A percentile compares a stretch with the other conserved stretches of the same genome.
Evolutionary conservation across 768 basidiomycete species (phyloP).

Genomic region (Tulasnella sp.): DNA sequence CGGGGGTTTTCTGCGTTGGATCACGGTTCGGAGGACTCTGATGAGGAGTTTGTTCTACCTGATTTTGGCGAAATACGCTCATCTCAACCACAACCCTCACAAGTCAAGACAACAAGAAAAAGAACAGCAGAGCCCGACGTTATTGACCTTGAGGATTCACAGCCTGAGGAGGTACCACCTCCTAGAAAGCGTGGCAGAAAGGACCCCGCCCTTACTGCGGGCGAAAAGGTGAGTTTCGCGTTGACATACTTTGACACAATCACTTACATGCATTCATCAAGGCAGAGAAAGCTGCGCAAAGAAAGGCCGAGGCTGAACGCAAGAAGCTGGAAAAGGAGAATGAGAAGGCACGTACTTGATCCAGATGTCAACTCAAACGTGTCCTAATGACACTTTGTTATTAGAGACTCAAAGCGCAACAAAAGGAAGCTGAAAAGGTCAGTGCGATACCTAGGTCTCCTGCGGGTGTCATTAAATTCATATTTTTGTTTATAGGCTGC

Average conservation of each 20-base stretch:
- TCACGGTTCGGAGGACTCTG: not conserved
- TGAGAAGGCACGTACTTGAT: no score
- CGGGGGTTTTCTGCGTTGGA: not conserved
- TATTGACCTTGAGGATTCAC: not conserved
- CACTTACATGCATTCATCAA: not conserved
- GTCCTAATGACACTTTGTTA: no score
- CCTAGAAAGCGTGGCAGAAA: constrained; percentile 3
- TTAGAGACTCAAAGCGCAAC: not conserved
- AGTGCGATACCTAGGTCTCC: not conserved
- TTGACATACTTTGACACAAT: not conserved
- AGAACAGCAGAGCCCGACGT: not conserved
- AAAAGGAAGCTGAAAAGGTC: constrained; percentile 8
- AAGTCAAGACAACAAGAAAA: not conserved
- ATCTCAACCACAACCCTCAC: not conserved
- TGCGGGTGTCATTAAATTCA: not conserved
- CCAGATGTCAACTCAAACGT: no score
- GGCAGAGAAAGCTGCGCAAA: not conserved
- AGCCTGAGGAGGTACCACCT: not conserved
- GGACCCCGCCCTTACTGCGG: not conserved
- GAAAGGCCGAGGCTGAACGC: no score
- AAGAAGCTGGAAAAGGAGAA: constrained; percentile 9
- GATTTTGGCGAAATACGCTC: not conserved
- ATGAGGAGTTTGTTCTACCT: not conserved
- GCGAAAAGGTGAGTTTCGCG: constrained; percentile 1
- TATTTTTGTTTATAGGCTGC: not conserved